These are phyloP conservation scores for Rhynchospora tenuis DNA, from an alignment of 176 grass and related monocot species.

Conservation along the genomic window DNA sequence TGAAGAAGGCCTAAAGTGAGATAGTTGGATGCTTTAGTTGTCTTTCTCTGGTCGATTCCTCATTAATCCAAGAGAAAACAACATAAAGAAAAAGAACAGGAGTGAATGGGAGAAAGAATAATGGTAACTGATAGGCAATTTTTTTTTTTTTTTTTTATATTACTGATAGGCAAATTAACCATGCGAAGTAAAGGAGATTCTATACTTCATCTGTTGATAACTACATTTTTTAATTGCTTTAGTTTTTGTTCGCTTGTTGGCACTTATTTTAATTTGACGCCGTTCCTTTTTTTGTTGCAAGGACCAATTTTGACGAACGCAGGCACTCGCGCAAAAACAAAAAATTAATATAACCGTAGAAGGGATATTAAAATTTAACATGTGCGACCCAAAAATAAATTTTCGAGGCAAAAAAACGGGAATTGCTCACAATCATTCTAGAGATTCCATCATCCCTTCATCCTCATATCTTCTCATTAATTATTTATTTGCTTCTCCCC, in stretches of 20 bases:
- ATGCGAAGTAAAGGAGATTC: conserved; percentile 13
- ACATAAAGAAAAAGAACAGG: background rate
- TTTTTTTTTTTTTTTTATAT: too few species aligned
- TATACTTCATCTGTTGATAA: background rate
- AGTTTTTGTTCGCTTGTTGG: background rate
- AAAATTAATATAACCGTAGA: background rate
- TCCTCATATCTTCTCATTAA: too few species aligned
- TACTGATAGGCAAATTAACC: too few species aligned
- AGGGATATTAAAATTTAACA: background rate
- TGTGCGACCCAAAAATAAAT: background rate
- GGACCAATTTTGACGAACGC: background rate
- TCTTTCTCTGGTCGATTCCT: background rate
- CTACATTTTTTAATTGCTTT: background rate
- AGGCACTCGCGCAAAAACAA: background rate
- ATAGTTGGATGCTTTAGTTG: conserved; percentile 9
- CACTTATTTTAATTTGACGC: background rate
- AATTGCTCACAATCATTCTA: too few species aligned
- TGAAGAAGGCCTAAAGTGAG: conserved; percentile 18
- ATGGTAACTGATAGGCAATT: too few species aligned
- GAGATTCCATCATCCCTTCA: too few species aligned
- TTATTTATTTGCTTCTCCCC: too few species aligned
- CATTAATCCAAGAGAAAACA: background rate
- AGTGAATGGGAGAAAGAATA: background rate
- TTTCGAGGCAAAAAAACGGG: background rate
- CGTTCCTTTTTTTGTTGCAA: background rate